These are phyloP conservation scores for Trametes elegans DNA, from an alignment of 768 basidiomycete genomes.

Conservation along the genomic window DNA sequence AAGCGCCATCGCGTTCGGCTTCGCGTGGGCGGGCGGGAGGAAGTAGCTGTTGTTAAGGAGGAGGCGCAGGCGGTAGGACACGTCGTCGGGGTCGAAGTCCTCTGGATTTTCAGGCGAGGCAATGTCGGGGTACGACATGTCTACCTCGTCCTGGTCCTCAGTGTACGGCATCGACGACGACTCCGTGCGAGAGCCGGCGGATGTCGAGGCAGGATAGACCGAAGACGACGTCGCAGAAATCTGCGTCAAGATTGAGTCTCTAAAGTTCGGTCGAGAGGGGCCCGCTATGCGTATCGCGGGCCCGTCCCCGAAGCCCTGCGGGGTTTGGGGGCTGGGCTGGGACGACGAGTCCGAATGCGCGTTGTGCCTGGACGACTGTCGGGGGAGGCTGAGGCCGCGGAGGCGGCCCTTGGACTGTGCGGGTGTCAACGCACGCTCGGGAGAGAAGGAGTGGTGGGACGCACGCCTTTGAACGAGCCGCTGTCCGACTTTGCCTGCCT, in stretches of 20 bases:
- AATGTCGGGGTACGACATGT: constrained; percentile 29
- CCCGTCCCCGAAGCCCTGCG: constrained; percentile 14
- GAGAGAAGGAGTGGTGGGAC: constrained; percentile 7
- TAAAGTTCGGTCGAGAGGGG: constrained; percentile 27
- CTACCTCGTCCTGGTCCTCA: constrained; percentile 40
- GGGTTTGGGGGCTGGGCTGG: constrained; percentile 28
- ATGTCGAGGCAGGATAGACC: constrained; percentile 72
- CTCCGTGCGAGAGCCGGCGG: constrained; percentile 59
- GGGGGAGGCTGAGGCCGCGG: constrained; percentile 33
- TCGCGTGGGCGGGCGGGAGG: constrained; percentile 83
- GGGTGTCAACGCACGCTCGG: neutral
- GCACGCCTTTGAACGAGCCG: constrained; percentile 26
- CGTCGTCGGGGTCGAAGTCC: constrained; percentile 61
- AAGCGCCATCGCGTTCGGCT: constrained; percentile 70
- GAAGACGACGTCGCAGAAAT: constrained; percentile 72
- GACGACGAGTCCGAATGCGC: constrained; percentile 30
- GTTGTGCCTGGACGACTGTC: constrained; percentile 32
- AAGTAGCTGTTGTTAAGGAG: constrained; percentile 88
- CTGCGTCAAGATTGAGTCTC: constrained; percentile 56
- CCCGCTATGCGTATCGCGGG: constrained; percentile 18
- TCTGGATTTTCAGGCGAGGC: constrained; percentile 27
- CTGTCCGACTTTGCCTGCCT: constrained; percentile 26
- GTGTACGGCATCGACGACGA: constrained; percentile 66
- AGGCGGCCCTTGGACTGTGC: constrained; percentile 34
- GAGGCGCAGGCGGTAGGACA: constrained; percentile 78